Percentiles rank a stretch among this genome's conserved stretches.
Conservation (phyloP, 2,329 filamentous ascomycete species). For the Ilyonectria destructans region DNA sequence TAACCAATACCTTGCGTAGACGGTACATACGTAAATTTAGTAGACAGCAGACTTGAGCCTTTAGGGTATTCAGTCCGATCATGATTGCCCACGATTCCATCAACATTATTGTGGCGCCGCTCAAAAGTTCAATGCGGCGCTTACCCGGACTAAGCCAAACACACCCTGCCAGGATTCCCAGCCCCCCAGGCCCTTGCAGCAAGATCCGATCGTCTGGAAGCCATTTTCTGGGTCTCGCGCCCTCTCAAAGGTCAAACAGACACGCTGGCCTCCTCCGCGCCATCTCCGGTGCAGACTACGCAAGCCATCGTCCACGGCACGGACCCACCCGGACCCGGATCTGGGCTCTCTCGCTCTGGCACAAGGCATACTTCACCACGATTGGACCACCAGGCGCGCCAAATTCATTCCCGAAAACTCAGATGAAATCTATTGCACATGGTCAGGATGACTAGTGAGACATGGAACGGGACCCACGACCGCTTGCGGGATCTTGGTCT, state of each 20-base stretch:
- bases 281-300: constrained; percentile 39
- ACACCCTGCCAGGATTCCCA: constrained; percentile 20
- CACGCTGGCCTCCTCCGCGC: constrained; percentile 29
- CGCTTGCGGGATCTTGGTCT: constrained; percentile 37
- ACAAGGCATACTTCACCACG: constrained; percentile 48
- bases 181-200: constrained; percentile 42
- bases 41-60: not conserved
- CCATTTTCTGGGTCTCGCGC: constrained; percentile 34
- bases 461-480: constrained; percentile 41
- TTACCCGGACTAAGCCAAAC: constrained; percentile 37
- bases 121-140: constrained; percentile 45
- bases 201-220: constrained; percentile 48
- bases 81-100: not conserved
- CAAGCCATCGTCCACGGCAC: constrained; percentile 38
- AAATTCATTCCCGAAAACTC: constrained; percentile 41
- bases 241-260: constrained; percentile 31
- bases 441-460: constrained; percentile 47
- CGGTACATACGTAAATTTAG: not conserved
- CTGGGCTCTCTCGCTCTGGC: constrained; percentile 31
- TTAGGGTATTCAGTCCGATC: not conserved
- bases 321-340: constrained; percentile 39
- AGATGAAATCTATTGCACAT: constrained; percentile 50
- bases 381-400: constrained; percentile 49
- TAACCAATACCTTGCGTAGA: constrained; percentile 8
- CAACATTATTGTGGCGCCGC: constrained; percentile 21